Percentiles rank a stretch among this genome's conserved stretches.
Evolutionary conservation across 805 yeast species (phyloP).

Genomic region (Candida piceae): DNA sequence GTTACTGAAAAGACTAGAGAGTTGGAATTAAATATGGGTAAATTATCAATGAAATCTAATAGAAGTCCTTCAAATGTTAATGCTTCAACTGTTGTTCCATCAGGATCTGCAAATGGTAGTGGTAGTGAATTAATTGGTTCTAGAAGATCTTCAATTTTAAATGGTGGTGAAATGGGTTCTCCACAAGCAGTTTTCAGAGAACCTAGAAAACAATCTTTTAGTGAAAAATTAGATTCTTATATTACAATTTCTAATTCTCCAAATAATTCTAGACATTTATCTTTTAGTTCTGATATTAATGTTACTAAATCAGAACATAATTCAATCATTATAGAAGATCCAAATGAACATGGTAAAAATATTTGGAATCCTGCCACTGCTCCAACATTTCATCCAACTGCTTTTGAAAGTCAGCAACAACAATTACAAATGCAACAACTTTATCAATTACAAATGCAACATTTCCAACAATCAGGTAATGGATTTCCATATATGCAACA

Average conservation of each 20-base stretch:
- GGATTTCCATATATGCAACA: constrained; percentile 10
- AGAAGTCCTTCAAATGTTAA: constrained; percentile 4
- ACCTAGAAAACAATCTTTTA: constrained; percentile 43
- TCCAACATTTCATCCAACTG: constrained; percentile 50
- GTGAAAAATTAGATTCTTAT: constrained; percentile 61
- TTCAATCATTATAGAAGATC: constrained; percentile 28
- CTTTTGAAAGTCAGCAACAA: constrained; percentile 9
- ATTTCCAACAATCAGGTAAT: constrained; percentile 3
- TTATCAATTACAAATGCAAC: constrained; percentile 15
- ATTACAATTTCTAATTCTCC: constrained; percentile 28
- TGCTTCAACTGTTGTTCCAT: constrained; percentile 6
- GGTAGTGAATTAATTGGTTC: constrained; percentile 32
- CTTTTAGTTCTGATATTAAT: constrained; percentile 26
- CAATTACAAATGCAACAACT: constrained; percentile 8
- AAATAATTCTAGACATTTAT: constrained; percentile 23
- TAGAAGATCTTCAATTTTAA: constrained; percentile 50
- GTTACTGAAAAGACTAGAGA: constrained; percentile 70
- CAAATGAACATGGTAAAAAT: constrained; percentile 24
- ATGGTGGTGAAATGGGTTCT: constrained; percentile 25
- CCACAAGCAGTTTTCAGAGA: constrained; percentile 28
- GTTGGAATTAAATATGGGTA: constrained; percentile 47
- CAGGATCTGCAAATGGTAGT: constrained; percentile 16
- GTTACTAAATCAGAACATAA: constrained; percentile 30
- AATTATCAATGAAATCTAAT: constrained; percentile 32
- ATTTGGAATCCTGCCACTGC: constrained; percentile 70